Percentiles rank a stretch among this genome's conserved stretches.
Evolutionary conservation across 768 basidiomycete species (phyloP).

Genomic region (Sistotremastrum suecicum): DNA sequence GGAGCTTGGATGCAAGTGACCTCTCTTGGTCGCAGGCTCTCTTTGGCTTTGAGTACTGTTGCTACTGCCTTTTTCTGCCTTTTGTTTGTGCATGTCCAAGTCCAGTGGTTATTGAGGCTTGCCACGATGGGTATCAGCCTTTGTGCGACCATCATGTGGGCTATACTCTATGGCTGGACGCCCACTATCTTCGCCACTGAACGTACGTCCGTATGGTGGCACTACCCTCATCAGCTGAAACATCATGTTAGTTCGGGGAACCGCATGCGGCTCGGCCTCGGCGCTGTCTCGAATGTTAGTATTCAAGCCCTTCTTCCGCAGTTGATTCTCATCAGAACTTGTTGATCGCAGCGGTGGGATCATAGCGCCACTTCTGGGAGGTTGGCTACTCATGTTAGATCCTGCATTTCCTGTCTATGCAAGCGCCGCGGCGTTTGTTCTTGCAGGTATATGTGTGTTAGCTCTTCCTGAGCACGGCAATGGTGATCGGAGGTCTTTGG

Average conservation of each 20-base stretch:
- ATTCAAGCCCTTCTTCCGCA: not conserved
- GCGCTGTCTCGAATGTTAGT: constrained; percentile 73
- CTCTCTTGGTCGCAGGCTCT: constrained; percentile 51
- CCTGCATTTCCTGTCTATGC: constrained; percentile 63
- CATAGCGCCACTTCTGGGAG: constrained; percentile 74
- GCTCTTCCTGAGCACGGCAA: constrained; percentile 19
- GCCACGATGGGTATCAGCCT: constrained; percentile 69
- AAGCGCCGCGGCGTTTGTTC: constrained; percentile 49
- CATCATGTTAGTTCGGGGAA: constrained; percentile 50
- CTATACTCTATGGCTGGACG: constrained; percentile 42
- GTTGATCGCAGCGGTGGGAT: constrained; percentile 56
- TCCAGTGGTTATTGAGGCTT: constrained; percentile 42
- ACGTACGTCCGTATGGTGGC: constrained; percentile 22
- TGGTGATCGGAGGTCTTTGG: too few species aligned
- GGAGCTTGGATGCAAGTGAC: constrained; percentile 75
- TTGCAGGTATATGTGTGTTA: constrained; percentile 51
- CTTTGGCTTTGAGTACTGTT: constrained; percentile 64
- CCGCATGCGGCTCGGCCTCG: constrained; percentile 78
- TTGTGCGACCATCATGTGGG: constrained; percentile 43
- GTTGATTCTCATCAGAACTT: not conserved
- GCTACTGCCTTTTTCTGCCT: constrained; percentile 63
- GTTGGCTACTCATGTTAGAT: constrained; percentile 51
- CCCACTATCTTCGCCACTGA: constrained; percentile 78
- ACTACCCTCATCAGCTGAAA: not conserved
- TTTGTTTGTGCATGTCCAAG: constrained; percentile 46